Base-by-base conservation (phyloP, 768 basidiomycete species). In the Asterophora lycoperdoides region DNA sequence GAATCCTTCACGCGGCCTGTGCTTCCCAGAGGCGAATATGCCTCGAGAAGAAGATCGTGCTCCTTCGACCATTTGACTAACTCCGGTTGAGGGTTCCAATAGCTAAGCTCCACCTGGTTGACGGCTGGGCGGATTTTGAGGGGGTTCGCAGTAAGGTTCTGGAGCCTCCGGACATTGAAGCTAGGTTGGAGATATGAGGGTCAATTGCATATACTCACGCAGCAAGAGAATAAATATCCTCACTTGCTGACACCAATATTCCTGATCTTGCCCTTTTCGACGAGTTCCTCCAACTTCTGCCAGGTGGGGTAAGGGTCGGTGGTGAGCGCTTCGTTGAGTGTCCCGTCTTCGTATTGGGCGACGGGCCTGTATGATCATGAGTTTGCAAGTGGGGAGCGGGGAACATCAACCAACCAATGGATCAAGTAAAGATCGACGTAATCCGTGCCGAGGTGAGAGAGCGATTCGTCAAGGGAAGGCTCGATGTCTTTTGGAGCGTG, bases 161-260 rank as follows among this genome's bases (percentile, higher is more conserved):
- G 68, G 41, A 86, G 62, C 70, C 67, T 74, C 49, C 78, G 73
- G 49, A 83, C 73, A 61, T 83, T 86, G 68, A 87, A 87, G 64
- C 75, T 80, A 48, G 3, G 20, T n/a, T n/a, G 3, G 20, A 20
- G 14, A 4, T 36, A 17, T 38, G 2, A n/a, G 34, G 3, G 33
- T 17, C 3, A 41, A 35, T 20, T 13, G 30, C 34, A 32, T 19
- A 28, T 3, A n/a, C n/a, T n/a, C 3, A 41, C 18, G 5, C 35
- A 11, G 5, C 14, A 11, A 3, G 23, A 26, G 41, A 43, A n/a
- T 41, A 8, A 6, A 23, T 3, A 3, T 6, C 53, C 76, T 51
- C 49, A 84, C 84, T 93, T 93, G 84, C 85, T 87, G 36, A 92
- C 72, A 36, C 90, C 90, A 46, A 92, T 92, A 56, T 89, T 85